Evolutionary conservation across 2,329 filamentous ascomycete genomes (phyloP).

Genomic region (Sporothrix pallida): DNA sequence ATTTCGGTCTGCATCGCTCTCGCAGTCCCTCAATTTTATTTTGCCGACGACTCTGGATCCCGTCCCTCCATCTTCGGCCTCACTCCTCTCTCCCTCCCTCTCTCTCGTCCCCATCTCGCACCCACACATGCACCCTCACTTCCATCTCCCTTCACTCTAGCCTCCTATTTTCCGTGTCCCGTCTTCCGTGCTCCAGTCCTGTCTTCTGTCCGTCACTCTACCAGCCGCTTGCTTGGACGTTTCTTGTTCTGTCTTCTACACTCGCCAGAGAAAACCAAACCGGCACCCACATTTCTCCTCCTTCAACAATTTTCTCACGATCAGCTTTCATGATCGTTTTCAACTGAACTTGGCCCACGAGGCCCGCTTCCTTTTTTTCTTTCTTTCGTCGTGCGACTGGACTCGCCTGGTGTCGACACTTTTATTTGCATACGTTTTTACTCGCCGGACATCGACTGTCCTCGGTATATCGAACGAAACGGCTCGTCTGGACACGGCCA

Average conservation of each 20-base stretch:
- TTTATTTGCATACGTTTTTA: slow-evolving; percentile 21
- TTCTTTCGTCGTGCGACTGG: slow-evolving; percentile 50
- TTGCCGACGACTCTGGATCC: slow-evolving; percentile 27
- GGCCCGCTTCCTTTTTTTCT: slow-evolving; percentile 45
- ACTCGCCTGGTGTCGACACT: slow-evolving; percentile 47
- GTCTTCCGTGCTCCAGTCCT: slow-evolving; percentile 16
- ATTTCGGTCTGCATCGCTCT: slow-evolving; percentile 16
- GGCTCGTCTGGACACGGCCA: slow-evolving; percentile 38
- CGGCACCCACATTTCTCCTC: slow-evolving; percentile 33
- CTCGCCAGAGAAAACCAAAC: slow-evolving; percentile 10
- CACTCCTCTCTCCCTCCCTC: background rate
- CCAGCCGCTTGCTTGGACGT: slow-evolving; percentile 20
- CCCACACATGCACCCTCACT: background rate
- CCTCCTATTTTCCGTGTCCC: background rate
- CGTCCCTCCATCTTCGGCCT: slow-evolving; percentile 19
- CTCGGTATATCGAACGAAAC: background rate
- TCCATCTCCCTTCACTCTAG: background rate
- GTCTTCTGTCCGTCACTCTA: slow-evolving; percentile 29
- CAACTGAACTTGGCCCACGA: slow-evolving; percentile 49
- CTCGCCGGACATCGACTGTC: slow-evolving; percentile 26
- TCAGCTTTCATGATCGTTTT: slow-evolving; percentile 49
- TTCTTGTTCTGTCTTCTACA: background rate
- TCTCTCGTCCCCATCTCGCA: background rate
- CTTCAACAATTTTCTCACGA: slow-evolving; percentile 30
- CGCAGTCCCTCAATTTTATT: slow-evolving; percentile 9